These are phyloP conservation scores for Posidonia australis DNA, from an alignment of 106 monocot species.

Conservation along the genomic window DNA sequence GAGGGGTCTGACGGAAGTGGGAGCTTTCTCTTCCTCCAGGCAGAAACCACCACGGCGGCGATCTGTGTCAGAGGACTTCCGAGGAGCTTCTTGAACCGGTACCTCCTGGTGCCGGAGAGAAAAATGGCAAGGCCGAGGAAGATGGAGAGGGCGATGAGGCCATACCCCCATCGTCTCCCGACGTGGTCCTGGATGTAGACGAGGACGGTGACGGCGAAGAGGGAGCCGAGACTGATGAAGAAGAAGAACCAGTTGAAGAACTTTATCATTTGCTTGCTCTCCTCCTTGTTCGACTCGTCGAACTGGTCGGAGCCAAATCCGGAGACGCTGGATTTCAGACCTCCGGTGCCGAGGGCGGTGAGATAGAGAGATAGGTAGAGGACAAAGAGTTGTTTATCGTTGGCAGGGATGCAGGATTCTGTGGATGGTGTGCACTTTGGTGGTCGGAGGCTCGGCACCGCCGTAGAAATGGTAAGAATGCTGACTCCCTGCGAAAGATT, in stretches of 20 bases:
- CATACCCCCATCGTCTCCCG: constrained; percentile 54
- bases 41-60: constrained; percentile 33
- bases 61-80: constrained; percentile 67
- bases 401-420: constrained; percentile 7
- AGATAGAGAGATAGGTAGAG: constrained; percentile 50
- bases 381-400: constrained; percentile 18
- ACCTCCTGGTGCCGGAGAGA: constrained; percentile 36
- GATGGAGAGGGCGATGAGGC: constrained; percentile 41
- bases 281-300: constrained; percentile 41
- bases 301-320: constrained; percentile 73
- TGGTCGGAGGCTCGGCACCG: constrained; percentile 38
- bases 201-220: constrained; percentile 56
- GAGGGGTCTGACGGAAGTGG: constrained; percentile 31
- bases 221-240: constrained; percentile 60
- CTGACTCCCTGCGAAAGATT: constrained; percentile 33
- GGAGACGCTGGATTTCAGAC: constrained; percentile 68
- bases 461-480: constrained; percentile 53
- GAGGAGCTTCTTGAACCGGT: too few species aligned
- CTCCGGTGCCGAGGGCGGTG: constrained; percentile 28
- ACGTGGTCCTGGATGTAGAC: constrained; percentile 61
- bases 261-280: constrained; percentile 33
- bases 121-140: constrained; percentile 32
- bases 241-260: too few species aligned
- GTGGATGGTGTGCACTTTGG: constrained; percentile 14
- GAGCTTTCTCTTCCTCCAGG: too few species aligned